phyloP scores from a whole-genome alignment of 2,329 filamentous ascomycete species.

The Botrytis sinoallii region DNA sequence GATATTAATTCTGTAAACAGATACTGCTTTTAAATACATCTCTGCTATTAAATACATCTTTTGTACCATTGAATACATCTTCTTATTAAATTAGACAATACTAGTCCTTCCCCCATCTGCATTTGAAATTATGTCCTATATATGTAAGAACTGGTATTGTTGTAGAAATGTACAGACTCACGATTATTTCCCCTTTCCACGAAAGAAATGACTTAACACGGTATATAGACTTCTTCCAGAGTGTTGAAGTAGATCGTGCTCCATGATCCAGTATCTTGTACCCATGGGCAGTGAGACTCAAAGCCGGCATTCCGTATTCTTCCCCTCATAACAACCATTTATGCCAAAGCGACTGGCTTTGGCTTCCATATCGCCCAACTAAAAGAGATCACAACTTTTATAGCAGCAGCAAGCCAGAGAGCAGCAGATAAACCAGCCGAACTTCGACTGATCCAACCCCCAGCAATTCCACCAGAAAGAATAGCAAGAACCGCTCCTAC shows the following conservation, averaged over 20 bases:
- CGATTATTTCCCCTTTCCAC: not conserved
- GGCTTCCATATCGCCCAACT: constrained; percentile 60
- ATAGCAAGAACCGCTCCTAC: constrained; percentile 49
- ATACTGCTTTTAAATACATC: too few relatives aligned
- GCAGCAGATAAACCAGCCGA: constrained; percentile 49
- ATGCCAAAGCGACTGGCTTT: constrained; percentile 20
- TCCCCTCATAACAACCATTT: not conserved
- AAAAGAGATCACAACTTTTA: constrained; percentile 56
- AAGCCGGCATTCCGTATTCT: not conserved
- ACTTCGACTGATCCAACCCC: constrained; percentile 54
- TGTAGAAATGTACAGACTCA: not conserved
- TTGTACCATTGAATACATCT: too few relatives aligned
- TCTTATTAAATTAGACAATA: too few relatives aligned
- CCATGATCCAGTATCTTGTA: not conserved
- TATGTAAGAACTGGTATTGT: not conserved
- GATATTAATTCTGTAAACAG: too few relatives aligned
- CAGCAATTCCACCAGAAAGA: constrained; percentile 52
- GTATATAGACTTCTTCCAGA: not conserved
- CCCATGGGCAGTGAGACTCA: not conserved
- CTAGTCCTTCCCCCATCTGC: not conserved
- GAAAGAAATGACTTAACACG: not conserved
- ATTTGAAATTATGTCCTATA: not conserved
- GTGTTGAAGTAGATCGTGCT: not conserved
- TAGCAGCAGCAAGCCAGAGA: constrained; percentile 43
- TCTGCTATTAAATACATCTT: too few relatives aligned